Base-by-base conservation (phyloP, 257 asterid genomes). In the Nicotiana knightiana region DNA sequence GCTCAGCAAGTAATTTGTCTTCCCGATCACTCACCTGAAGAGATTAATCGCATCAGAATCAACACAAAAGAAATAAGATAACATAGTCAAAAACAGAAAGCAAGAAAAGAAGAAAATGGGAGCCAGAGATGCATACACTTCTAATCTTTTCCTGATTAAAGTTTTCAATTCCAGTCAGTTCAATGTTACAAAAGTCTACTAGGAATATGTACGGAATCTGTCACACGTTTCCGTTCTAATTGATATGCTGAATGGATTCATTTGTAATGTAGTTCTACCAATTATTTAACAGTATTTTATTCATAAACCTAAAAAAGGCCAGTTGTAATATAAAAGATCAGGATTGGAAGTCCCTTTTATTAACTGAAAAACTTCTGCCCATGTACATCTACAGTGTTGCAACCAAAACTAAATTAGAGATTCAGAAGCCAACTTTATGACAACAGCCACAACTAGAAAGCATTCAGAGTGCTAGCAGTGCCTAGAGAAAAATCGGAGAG, bases 1-100 rank as follows among this genome's bases (percentile, higher is more conserved):
- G 94, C 64, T 94, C 97, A 1, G 95, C 93, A 46, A 96, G 97
- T 80, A 91, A 79, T 84, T 92, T 96, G 81, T 94, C 98, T 87
- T 96, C 98, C 85, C 98, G 91, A 84, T 96, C 98, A 48, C 99
- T 96, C 94, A 96, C 97, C 99, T 96, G 83, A 57, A 51, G 17
- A 75, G 80, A 75, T 17, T 3, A 75, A 21, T 51, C 80, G 28
- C 16, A 51, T 75, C 80, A 75, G 80, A 28, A 51, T 51, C 46
- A 8, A 46, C 80, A 75, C 46, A 51, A 28, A 24, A 48, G 43
- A 48, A 26, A 13, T 7, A 24, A 13, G 43, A 75, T 28, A 26
- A 28, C 63, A 48, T 1, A 12, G 46, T 17, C 59, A 26, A 30
- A 28, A 26, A 26, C 39, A 26, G 79, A 26, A 73, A 73, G 62